Evolutionary conservation across 768 basidiomycete genomes (phyloP).

Genomic region (Leccinum arenicola): DNA sequence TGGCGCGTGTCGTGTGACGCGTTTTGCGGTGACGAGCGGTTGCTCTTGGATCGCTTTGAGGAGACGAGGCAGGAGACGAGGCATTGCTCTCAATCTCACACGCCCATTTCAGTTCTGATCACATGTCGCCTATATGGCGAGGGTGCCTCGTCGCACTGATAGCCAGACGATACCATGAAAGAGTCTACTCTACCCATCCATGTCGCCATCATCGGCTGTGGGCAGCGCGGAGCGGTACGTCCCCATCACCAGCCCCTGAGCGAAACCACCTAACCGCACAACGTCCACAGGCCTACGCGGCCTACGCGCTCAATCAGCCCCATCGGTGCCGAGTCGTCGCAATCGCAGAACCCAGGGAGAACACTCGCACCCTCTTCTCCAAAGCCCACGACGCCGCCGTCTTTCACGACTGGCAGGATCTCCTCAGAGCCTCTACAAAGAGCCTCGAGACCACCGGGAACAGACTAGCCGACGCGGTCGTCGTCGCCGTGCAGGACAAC

Average conservation of each 20-base stretch:
- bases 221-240: constrained; percentile 73
- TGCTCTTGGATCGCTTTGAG: constrained; percentile 37
- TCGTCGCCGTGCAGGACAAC: constrained; percentile 78
- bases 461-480: constrained; percentile 77
- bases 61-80: constrained; percentile 70
- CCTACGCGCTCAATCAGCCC: constrained; percentile 59
- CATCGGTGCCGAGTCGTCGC: constrained; percentile 73
- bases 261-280: neutral
- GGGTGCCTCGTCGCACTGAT: constrained; percentile 18
- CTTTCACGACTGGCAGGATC: constrained; percentile 70
- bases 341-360: constrained; percentile 78
- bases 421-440: constrained; percentile 65
- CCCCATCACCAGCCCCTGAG: neutral
- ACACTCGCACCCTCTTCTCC: constrained; percentile 60
- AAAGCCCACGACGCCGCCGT: constrained; percentile 56
- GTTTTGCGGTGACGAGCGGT: constrained; percentile 14
- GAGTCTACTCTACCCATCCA: constrained; percentile 48
- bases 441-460: constrained; percentile 60
- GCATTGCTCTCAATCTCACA: constrained; percentile 41
- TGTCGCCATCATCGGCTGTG: constrained; percentile 77
- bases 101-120: neutral
- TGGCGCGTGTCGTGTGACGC: constrained; percentile 9
- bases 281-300: constrained; percentile 55
- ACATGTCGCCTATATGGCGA: constrained; percentile 13
- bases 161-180: constrained; percentile 19